Base-by-base conservation (phyloP, 2,329 filamentous ascomycete genomes). In the Aspergillus tubingensis region DNA sequence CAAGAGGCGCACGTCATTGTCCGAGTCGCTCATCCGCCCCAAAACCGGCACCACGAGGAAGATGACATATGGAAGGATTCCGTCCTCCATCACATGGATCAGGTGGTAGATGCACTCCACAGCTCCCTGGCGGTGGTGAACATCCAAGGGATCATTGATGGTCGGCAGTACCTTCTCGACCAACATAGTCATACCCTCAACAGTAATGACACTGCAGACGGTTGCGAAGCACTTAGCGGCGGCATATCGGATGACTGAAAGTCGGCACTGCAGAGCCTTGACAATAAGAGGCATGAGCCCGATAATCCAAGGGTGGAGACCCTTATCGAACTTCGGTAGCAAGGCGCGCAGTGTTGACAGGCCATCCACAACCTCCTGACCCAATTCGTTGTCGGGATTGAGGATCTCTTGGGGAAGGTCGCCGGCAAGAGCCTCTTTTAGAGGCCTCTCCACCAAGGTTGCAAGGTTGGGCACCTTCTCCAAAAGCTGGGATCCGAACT, bases 1-100 rank as follows among this genome's bases (percentile, higher is more conserved):
- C 58, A 99, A 90, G 6, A 98, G 84, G 57, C 95, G 89, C 57
- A 99, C 91, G 72, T 98, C 95, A 65, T 96, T 94, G 73, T 99
- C 94, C 0, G 94, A 96, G 75, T 99, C 95, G 73, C 95, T 98
- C 95, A 99, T 99, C 48, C 95, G 89, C 57, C 95, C 95, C 54
- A 99, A 84, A 3, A 99, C 95, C 13, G 95, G 95, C 11, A 98
- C 96, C 61, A 99, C 96, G 66, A 99, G 86, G 86, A 99, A 99
- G 70, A 99, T 97, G 64, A 99, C 95, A 71, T 99, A 99, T 3
- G 96, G 95, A 30, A 99, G 79, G 59, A 99, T 99, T 39, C 87
- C 86, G 73, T 98, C 95, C 63, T 96, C 95, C 95, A 99, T 99
- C 54, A 97, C 93, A 62, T 96, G 91, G 65, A 99, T 99, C 61